Conservation (phyloP, 345 rosid species). For the Camelina neglecta region DNA sequence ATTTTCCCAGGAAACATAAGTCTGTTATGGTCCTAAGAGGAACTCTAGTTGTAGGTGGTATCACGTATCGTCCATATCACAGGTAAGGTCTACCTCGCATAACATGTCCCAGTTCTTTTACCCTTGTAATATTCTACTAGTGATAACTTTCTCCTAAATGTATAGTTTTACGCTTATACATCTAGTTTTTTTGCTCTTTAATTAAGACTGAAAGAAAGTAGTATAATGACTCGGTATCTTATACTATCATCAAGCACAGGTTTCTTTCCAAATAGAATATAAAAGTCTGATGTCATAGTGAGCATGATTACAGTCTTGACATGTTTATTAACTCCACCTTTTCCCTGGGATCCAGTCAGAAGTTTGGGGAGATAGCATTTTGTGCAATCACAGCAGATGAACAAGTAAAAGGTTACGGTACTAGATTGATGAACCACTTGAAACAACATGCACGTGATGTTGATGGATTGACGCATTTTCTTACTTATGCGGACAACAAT, state of each 20-base stretch:
- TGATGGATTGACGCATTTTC: slow-evolving; percentile 96
- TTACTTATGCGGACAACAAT: slow-evolving; percentile 97
- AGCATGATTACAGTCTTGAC: neutral
- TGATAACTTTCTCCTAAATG: slow-evolving; percentile 4
- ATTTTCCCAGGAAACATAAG: slow-evolving; percentile 78
- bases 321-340: slow-evolving; percentile 32
- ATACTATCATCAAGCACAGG: neutral
- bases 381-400: slow-evolving; percentile 99
- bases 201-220: slow-evolving; percentile 18
- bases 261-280: neutral
- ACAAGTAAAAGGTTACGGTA: slow-evolving; percentile 99
- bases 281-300: neutral
- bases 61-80: slow-evolving; percentile 95
- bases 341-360: slow-evolving; percentile 65
- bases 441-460: slow-evolving; percentile 95
- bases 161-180: neutral
- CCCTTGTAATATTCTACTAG: slow-evolving; percentile 1
- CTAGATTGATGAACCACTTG: slow-evolving; percentile 99
- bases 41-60: slow-evolving; percentile 94
- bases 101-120: neutral
- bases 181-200: neutral
- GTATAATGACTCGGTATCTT: slow-evolving; percentile 11
- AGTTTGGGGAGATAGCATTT: slow-evolving; percentile 99
- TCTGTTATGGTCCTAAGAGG: slow-evolving; percentile 97
- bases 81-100: slow-evolving; percentile 52